Conservation (phyloP, 2,329 filamentous ascomycete genomes). For the Alternaria incomplexa region DNA sequence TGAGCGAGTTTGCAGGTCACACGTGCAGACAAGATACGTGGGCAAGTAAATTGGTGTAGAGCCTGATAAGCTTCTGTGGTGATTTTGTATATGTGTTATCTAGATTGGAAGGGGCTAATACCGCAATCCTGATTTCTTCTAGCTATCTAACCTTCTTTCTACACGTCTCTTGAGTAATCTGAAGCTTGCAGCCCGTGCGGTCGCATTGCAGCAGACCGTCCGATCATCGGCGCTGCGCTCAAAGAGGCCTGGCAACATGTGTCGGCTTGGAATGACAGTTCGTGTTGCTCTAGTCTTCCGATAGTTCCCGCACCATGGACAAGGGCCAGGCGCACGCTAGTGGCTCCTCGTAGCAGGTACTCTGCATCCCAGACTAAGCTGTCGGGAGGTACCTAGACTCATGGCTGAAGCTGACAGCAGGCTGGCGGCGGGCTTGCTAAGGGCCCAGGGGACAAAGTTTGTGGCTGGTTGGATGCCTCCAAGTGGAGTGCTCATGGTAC, state of each 20-base stretch:
- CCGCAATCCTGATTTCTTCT: not conserved
- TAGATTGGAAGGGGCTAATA: not conserved
- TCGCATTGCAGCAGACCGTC: slow-evolving; percentile 5
- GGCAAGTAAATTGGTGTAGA: not conserved
- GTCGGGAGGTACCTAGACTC: slow-evolving; percentile 1
- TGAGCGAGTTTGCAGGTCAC: not conserved
- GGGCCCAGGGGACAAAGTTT: not conserved
- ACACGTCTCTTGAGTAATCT: not conserved
- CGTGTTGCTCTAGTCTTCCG: slow-evolving; percentile 6
- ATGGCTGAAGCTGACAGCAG: not conserved
- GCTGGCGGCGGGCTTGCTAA: slow-evolving; percentile 3
- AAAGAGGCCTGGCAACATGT: not conserved
- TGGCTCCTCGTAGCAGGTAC: slow-evolving; percentile 1
- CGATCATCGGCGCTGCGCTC: slow-evolving; percentile 4
- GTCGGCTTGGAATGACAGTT: not conserved
- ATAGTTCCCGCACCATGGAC: slow-evolving; percentile 7
- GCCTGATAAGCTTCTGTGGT: not conserved
- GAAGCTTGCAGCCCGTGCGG: slow-evolving; percentile 3
- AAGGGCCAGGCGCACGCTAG: slow-evolving; percentile 6
- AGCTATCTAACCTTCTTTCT: not conserved
- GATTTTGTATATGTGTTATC: not conserved
- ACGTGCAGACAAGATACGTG: not conserved
- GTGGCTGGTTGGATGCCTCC: not conserved
- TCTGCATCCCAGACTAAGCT: not conserved
- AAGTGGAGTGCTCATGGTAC: slow-evolving; percentile 22